These are phyloP conservation scores for Spongospora subterranea DNA, from an alignment of 208 protist genomes.

Conservation along the genomic window DNA sequence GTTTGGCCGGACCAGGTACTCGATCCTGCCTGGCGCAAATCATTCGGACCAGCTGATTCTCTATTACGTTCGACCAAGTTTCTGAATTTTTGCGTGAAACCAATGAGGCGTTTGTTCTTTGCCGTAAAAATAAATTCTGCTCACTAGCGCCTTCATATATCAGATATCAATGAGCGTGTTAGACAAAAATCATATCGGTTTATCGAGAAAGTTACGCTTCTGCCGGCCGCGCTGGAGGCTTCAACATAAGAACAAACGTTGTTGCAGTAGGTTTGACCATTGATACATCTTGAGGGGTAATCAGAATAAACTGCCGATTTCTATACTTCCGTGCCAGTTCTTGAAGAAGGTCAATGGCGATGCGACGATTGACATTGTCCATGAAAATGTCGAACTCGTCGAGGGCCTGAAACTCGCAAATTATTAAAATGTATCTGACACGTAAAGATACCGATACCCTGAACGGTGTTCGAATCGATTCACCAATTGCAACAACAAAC, in stretches of 20 bases:
- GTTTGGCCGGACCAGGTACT: too few species aligned
- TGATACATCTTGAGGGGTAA: conserved; percentile 65
- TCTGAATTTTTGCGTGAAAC: too few species aligned
- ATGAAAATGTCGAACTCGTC: conserved; percentile 72
- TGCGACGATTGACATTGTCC: conserved; percentile 64
- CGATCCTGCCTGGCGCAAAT: too few species aligned
- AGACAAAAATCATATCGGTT: too few species aligned
- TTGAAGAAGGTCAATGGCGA: conserved; percentile 58
- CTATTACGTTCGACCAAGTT: too few species aligned
- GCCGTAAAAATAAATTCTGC: too few species aligned
- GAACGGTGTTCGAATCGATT: conserved; percentile 64
- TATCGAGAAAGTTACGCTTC: neutral
- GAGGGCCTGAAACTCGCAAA: neutral
- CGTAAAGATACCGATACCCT: neutral
- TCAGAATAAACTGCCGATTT: conserved; percentile 65
- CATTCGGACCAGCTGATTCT: too few species aligned
- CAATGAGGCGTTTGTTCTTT: too few species aligned
- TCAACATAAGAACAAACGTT: conserved; percentile 10
- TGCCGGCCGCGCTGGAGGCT: neutral
- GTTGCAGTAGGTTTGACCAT: conserved; percentile 21
- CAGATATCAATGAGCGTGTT: too few species aligned
- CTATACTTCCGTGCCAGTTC: conserved; percentile 15
- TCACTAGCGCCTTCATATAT: too few species aligned
- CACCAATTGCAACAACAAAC: conserved; percentile 65
- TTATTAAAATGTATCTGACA: neutral